Evolutionary conservation across 306 rosid species (phyloP).

Genomic region (Abrus pulchellus): DNA sequence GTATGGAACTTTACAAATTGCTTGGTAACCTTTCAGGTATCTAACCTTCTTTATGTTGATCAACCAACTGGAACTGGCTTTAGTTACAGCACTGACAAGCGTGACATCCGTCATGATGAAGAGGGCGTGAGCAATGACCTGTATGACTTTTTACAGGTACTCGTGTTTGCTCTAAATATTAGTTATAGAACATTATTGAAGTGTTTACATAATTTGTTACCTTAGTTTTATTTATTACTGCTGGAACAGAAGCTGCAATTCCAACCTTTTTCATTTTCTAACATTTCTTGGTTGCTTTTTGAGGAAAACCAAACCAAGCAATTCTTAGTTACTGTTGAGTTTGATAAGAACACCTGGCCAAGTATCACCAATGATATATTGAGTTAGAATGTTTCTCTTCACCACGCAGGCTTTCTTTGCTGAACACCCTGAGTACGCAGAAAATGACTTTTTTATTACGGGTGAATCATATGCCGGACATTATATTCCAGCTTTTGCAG

Average conservation of each 20-base stretch:
- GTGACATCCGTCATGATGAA: slow-evolving; percentile 91
- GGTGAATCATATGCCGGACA: slow-evolving; percentile 99
- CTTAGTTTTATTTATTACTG: slow-evolving; percentile 15
- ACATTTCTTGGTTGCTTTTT: slow-evolving; percentile 8
- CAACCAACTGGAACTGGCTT: slow-evolving; percentile 99
- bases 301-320: neutral
- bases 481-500: slow-evolving; percentile 97
- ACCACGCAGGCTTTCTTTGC: slow-evolving; percentile 77
- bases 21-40: slow-evolving; percentile 67
- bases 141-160: slow-evolving; percentile 90
- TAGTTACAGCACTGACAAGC: slow-evolving; percentile 79
- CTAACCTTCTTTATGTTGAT: slow-evolving; percentile 94
- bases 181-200: slow-evolving; percentile 11
- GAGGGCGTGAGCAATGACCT: slow-evolving; percentile 89
- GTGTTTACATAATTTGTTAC: slow-evolving; percentile 28
- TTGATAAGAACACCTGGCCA: neutral
- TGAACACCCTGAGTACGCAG: slow-evolving; percentile 80
- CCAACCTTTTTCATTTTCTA: neutral
- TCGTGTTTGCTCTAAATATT: slow-evolving; percentile 31
- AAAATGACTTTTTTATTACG: slow-evolving; percentile 89
- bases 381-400: slow-evolving; percentile 34
- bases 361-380: slow-evolving; percentile 30
- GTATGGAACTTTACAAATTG: slow-evolving; percentile 39
- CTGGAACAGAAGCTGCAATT: neutral
- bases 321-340: neutral